Evolutionary conservation across 2,329 filamentous ascomycete species (phyloP).

Genomic region (Diplocarpon rosae): DNA sequence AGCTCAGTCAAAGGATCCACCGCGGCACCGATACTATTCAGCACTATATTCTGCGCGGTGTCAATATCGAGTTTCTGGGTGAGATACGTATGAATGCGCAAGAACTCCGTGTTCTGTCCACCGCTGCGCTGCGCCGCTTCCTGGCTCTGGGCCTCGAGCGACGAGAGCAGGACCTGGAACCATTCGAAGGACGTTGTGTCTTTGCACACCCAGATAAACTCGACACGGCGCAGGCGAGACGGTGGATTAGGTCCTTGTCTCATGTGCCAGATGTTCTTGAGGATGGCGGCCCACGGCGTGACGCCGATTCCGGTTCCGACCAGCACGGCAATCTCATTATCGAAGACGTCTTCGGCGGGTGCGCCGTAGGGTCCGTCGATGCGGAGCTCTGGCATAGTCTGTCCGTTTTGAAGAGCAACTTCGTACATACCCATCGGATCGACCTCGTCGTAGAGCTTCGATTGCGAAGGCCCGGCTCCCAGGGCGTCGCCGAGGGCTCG

Average conservation of each 20-base stretch:
- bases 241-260: constrained; percentile 84
- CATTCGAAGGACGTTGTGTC: constrained; percentile 95
- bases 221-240: constrained; percentile 78
- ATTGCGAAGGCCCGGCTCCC: constrained; percentile 79
- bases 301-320: constrained; percentile 83
- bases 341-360: constrained; percentile 93
- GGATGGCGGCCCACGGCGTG: constrained; percentile 74
- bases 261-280: constrained; percentile 98
- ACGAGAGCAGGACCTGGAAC: constrained; percentile 91
- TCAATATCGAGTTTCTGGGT: constrained; percentile 89
- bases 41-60: constrained; percentile 89
- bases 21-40: constrained; percentile 84
- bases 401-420: constrained; percentile 84
- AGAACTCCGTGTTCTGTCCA: constrained; percentile 66
- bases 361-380: constrained; percentile 96
- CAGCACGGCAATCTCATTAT: constrained; percentile 78
- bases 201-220: constrained; percentile 98
- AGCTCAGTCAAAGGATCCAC: constrained; percentile 89
- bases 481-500: constrained; percentile 85
- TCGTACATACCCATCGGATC: constrained; percentile 98
- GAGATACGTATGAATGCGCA: constrained; percentile 96
- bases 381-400: constrained; percentile 79
- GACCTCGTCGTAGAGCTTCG: constrained; percentile 80
- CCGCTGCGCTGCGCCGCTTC: constrained; percentile 57
- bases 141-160: constrained; percentile 76